Percentiles rank a stretch among this genome's conserved stretches.
These are phyloP conservation scores for Yamadazyma friedrichii DNA, from an alignment of 1,139 yeast species.

Conservation along the genomic window DNA sequence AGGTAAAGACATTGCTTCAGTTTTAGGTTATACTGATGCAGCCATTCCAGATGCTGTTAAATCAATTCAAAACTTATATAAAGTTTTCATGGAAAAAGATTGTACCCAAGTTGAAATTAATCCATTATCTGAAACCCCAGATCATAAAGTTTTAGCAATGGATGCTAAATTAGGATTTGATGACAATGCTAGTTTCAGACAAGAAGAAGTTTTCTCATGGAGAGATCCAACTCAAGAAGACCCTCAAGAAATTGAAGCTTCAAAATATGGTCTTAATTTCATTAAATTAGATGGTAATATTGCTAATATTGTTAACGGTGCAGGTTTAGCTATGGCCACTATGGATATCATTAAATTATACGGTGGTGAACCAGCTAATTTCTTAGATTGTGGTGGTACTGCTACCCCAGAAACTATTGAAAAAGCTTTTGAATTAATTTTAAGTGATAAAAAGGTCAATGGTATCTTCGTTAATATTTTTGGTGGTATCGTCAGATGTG, in stretches of 20 bases:
- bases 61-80: slow-evolving; percentile 82
- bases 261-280: slow-evolving; percentile 87
- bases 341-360: slow-evolving; percentile 98
- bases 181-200: slow-evolving; percentile 95
- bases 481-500: slow-evolving; percentile 99
- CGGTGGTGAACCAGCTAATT: slow-evolving; percentile 99
- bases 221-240: slow-evolving; percentile 98
- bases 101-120: slow-evolving; percentile 98
- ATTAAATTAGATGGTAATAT: slow-evolving; percentile 98
- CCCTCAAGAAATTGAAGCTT: slow-evolving; percentile 93
- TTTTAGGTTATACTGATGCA: slow-evolving; percentile 75
- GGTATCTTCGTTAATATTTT: slow-evolving; percentile 98
- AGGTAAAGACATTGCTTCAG: slow-evolving; percentile 75
- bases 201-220: slow-evolving; percentile 92
- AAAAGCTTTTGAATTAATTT: slow-evolving; percentile 91
- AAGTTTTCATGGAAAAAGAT: slow-evolving; percentile 85
- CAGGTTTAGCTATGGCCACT: slow-evolving; percentile 99
- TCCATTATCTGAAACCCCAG: slow-evolving; percentile 93
- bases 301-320: slow-evolving; percentile 99
- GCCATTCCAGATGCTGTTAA: slow-evolving; percentile 88
- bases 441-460: slow-evolving; percentile 85
- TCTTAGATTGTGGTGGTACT: slow-evolving; percentile 99
- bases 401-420: slow-evolving; percentile 98
- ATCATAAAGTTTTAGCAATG: slow-evolving; percentile 92
- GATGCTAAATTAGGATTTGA: slow-evolving; percentile 98